phyloP scores from a whole-genome alignment of 1,284 basidiomycete genomes.

The Stereum hirsutum region DNA sequence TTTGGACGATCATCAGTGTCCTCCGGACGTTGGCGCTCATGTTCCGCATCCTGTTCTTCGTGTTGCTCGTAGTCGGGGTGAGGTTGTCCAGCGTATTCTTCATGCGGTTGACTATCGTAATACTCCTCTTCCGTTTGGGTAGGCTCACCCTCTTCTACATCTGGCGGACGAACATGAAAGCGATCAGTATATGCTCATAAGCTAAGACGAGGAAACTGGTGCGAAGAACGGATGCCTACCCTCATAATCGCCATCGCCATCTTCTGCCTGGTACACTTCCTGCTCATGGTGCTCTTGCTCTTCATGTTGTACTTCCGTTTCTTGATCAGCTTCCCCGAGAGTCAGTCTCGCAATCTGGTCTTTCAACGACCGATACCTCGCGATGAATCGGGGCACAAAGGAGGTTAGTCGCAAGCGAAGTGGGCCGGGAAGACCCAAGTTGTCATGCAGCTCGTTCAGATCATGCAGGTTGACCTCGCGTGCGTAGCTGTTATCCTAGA shows the following conservation, averaged over 20 bases:
- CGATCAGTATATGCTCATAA: neutral
- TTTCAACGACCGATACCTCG: slow-evolving; percentile 54
- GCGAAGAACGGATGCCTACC: too few relatives aligned
- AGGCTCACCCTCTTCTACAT: neutral
- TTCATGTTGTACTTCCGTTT: neutral
- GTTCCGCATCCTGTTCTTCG: too few relatives aligned
- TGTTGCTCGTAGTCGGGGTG: neutral
- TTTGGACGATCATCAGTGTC: neutral
- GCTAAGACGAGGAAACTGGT: too few relatives aligned
- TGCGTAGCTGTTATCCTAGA: slow-evolving; percentile 66
- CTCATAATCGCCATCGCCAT: neutral
- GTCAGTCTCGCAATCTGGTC: slow-evolving; percentile 43
- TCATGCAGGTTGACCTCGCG: slow-evolving; percentile 68
- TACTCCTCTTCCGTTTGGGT: neutral
- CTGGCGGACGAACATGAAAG: too few relatives aligned
- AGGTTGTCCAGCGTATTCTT: neutral
- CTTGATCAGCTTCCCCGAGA: slow-evolving; percentile 17
- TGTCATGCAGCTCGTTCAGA: slow-evolving; percentile 61
- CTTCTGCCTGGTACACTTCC: neutral
- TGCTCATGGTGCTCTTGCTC: neutral
- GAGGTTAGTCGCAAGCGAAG: slow-evolving; percentile 50
- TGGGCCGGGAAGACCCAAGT: slow-evolving; percentile 50
- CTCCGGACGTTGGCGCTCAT: too few relatives aligned
- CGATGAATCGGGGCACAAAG: slow-evolving; percentile 51
- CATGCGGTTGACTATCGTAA: neutral